Conservation (phyloP, 257 asterid species). For the Rhazya stricta region DNA sequence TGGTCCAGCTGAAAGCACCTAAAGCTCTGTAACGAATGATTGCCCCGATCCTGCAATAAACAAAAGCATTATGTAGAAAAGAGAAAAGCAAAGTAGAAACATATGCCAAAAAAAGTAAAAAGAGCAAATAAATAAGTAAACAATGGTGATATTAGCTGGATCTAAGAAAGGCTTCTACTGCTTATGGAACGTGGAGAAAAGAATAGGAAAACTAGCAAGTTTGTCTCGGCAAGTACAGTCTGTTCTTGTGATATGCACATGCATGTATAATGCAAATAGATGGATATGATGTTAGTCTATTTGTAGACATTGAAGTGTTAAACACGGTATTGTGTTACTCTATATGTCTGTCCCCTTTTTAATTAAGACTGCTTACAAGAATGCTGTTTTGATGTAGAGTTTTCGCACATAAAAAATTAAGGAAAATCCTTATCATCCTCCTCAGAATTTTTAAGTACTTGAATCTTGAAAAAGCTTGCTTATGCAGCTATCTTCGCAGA, state of each 20-base stretch:
- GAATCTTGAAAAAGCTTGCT: neutral
- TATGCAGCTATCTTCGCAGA: neutral
- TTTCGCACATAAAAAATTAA: neutral
- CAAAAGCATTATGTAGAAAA: constrained; percentile 5
- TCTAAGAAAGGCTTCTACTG: neutral
- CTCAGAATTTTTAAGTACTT: neutral
- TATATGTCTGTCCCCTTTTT: neutral
- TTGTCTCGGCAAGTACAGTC: neutral
- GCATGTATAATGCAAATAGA: neutral
- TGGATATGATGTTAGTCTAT: neutral
- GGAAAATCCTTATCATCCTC: neutral
- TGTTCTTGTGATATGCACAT: neutral
- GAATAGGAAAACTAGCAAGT: neutral
- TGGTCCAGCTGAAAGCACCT: constrained; percentile 42
- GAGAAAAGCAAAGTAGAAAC: neutral
- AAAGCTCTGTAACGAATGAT: constrained; percentile 38
- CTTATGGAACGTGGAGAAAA: neutral
- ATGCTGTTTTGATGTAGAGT: too few relatives aligned
- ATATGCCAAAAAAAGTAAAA: neutral
- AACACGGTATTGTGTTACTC: neutral
- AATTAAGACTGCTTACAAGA: neutral
- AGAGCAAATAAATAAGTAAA: neutral
- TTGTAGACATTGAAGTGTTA: neutral
- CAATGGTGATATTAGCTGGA: neutral
- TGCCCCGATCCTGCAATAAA: constrained; percentile 73